Base-by-base conservation (phyloP, 2,329 filamentous ascomycete genomes). In the Trichoderma cornu-damae region DNA sequence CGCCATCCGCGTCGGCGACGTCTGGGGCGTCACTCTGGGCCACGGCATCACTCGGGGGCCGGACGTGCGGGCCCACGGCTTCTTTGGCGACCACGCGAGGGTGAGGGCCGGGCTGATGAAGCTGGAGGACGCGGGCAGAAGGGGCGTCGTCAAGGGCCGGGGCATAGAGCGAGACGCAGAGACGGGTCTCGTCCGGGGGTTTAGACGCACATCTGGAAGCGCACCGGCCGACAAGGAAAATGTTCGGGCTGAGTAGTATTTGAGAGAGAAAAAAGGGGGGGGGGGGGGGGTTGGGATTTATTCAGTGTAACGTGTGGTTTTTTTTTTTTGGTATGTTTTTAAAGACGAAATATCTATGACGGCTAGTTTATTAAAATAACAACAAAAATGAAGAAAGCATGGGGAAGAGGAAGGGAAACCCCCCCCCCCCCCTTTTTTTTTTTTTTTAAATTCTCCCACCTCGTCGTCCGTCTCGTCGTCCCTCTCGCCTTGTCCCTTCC, bases 1-100 rank as follows among this genome's bases (percentile, higher is more conserved):
- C 62, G 78, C 80, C 0, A 69, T 86, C 28, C 64, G 67, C 1
- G 70, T 82, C 12, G 75, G 62, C 0, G 69, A 69, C n/a, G 60
- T 73, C 42, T 81, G 79, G 76, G 82, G 77, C 12, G 81, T 83
- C 1, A 81, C 82, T 0, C 69, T 86, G 11, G 84, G 82, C 1
- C 83, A 86, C 63, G 82, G 83, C 0, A 43, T 84, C 18, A 65
- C 69, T 2, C 56, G 59, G 1, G 69, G 64, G 0, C 64, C 62
- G 2, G 66, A 69, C 26, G 68, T 72, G 1, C 73, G 82, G 20
- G 75, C 74, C 0, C 82, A 85, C 63, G 60, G 56, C 4, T 85
- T 84, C 68, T 79, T 84, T 59, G 82, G 82, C 1, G 70, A 80
- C 55, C 80, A 82, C 47, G 62, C 66, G 2, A 63, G 63, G 7